phyloP scores from a whole-genome alignment of 176 grass and related monocot genomes.

The Tuctoria greenei region DNA sequence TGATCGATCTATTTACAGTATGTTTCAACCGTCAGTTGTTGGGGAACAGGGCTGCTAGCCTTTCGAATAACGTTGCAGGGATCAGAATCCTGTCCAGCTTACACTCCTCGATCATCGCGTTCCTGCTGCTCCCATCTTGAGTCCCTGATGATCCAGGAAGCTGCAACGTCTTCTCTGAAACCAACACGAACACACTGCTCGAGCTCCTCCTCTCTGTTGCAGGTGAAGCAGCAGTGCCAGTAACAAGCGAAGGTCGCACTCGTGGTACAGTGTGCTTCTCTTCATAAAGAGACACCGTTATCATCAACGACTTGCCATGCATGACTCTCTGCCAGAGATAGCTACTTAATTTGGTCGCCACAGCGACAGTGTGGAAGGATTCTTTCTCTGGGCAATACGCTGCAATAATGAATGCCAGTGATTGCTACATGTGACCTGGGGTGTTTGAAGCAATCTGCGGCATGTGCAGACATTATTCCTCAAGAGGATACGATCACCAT shows the following conservation, averaged over 20 bases:
- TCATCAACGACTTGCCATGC: not conserved
- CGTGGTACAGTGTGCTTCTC: not conserved
- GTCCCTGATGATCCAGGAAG: not conserved
- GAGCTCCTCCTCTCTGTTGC: conserved; percentile 17
- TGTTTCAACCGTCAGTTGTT: conserved; percentile 30
- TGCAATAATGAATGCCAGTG: no score
- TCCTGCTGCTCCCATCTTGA: not conserved
- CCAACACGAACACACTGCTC: not conserved
- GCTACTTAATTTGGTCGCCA: no score
- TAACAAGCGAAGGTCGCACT: no score
- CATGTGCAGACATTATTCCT: no score
- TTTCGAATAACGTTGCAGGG: conserved; percentile 34
- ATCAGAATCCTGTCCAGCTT: conserved; percentile 13
- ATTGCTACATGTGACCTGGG: no score
- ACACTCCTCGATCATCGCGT: not conserved
- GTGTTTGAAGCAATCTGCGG: no score
- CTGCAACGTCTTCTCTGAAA: conserved; percentile 23
- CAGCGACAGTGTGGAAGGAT: no score
- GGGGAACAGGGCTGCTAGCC: conserved; percentile 20
- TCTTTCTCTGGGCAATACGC: no score
- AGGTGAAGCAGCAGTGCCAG: conserved; percentile 15
- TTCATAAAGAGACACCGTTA: not conserved
- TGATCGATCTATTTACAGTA: conserved; percentile 14
- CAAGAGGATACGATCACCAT: no score
- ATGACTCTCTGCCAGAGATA: no score